Conservation (phyloP, 2,329 filamentous ascomycete genomes). For the Botryotinia calthae region DNA sequence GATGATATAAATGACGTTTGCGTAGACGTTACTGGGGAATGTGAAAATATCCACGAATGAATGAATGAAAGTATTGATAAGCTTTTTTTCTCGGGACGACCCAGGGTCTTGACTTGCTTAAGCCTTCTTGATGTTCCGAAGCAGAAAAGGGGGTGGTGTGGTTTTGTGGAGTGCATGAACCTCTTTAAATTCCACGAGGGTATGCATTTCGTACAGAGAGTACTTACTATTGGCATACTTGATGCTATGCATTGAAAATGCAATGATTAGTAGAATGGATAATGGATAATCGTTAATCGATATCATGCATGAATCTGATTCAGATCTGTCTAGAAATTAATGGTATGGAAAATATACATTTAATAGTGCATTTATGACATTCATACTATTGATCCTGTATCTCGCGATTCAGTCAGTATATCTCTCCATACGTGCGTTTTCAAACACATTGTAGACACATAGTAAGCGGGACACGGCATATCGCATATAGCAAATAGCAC, state of each 20-base stretch:
- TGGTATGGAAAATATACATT: neutral
- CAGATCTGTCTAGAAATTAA: neutral
- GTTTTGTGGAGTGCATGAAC: neutral
- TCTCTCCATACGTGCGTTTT: neutral
- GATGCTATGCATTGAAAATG: neutral
- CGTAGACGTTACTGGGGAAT: neutral
- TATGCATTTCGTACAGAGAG: neutral
- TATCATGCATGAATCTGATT: neutral
- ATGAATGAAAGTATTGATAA: neutral
- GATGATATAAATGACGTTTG: neutral
- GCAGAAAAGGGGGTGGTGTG: neutral
- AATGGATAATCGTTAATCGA: neutral
- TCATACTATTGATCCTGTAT: neutral
- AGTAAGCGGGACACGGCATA: neutral
- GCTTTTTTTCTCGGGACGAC: constrained; percentile 4
- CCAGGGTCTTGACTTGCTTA: neutral
- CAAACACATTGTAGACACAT: neutral
- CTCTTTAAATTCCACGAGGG: neutral
- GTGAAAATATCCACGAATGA: neutral
- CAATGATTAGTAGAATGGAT: neutral
- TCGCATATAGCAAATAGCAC: neutral
- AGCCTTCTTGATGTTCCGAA: neutral
- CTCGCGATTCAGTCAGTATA: neutral
- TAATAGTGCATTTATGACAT: neutral
- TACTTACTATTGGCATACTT: too few relatives aligned